Evolutionary conservation across 768 basidiomycete species (phyloP).

Genomic region (Rhodotorula toruloides): DNA sequence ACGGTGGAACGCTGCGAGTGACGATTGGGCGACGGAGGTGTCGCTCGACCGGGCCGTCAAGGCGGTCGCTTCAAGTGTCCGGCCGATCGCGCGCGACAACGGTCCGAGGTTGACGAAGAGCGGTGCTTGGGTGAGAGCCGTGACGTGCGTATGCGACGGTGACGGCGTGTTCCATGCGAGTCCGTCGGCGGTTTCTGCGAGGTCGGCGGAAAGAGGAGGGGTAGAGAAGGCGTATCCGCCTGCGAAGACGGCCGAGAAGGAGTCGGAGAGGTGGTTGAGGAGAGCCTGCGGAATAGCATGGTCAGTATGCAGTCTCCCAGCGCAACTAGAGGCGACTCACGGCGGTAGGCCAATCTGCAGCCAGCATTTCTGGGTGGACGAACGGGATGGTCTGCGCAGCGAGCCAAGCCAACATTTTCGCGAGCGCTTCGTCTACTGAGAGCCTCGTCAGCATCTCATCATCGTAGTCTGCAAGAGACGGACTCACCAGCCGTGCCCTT

Average conservation of each 20-base stretch:
- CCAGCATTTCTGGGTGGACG: slow-evolving; percentile 8
- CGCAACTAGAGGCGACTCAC: slow-evolving; percentile 12
- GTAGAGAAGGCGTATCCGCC: slow-evolving; percentile 28
- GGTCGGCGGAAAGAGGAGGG: slow-evolving; percentile 21
- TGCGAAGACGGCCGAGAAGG: slow-evolving; percentile 24
- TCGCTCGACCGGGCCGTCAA: not conserved
- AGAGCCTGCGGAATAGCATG: slow-evolving; percentile 4
- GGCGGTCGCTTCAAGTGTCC: slow-evolving; percentile 29
- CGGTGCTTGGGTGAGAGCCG: not conserved
- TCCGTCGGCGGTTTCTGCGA: slow-evolving; percentile 4
- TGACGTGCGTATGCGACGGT: slow-evolving; percentile 21
- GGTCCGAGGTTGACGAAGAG: slow-evolving; percentile 32
- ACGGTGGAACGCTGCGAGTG: not conserved
- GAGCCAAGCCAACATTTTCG: slow-evolving; percentile 23
- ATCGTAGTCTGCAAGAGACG: not conserved
- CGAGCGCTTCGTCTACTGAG: not conserved
- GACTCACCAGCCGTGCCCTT: not conserved
- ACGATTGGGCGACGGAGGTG: not conserved
- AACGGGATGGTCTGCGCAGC: slow-evolving; percentile 28
- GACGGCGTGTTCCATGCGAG: slow-evolving; percentile 28
- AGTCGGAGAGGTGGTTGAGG: slow-evolving; percentile 14
- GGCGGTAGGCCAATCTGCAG: not conserved
- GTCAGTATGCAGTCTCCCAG: not conserved
- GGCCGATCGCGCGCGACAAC: slow-evolving; percentile 36
- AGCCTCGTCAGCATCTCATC: too few species aligned